A percentile compares a stretch with the other conserved stretches of the same genome.
phyloP scores from a whole-genome alignment of 2,329 filamentous ascomycete species.

The Verticillium albo-atrum region DNA sequence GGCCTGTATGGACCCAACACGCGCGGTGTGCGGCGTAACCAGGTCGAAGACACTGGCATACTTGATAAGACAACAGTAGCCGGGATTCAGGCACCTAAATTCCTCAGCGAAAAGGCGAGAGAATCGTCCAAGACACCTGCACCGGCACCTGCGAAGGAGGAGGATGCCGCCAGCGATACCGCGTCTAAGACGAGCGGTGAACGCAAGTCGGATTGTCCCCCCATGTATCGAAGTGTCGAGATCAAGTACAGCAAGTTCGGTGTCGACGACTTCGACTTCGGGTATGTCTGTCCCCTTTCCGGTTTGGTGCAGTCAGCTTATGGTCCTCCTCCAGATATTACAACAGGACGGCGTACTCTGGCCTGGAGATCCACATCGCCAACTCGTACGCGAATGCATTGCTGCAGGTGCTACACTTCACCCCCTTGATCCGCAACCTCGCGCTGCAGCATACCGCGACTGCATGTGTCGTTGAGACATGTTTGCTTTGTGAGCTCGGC shows the following conservation, averaged over 20 bases:
- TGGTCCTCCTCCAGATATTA: slow-evolving; percentile 61
- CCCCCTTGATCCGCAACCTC: slow-evolving; percentile 80
- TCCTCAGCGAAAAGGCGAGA: slow-evolving; percentile 87
- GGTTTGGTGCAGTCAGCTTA: background rate
- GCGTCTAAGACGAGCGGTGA: slow-evolving; percentile 65
- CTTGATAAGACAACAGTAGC: slow-evolving; percentile 56
- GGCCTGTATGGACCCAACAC: slow-evolving; percentile 77
- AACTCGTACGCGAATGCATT: slow-evolving; percentile 96
- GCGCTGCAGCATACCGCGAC: slow-evolving; percentile 86
- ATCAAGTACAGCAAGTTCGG: slow-evolving; percentile 99
- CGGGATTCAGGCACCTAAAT: slow-evolving; percentile 72
- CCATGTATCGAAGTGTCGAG: slow-evolving; percentile 89
- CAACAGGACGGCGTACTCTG: slow-evolving; percentile 88
- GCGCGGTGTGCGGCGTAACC: slow-evolving; percentile 70
- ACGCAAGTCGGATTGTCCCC: slow-evolving; percentile 74
- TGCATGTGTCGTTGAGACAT: slow-evolving; percentile 75
- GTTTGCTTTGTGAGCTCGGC: slow-evolving; percentile 88
- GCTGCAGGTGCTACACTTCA: slow-evolving; percentile 87
- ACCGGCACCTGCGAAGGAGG: slow-evolving; percentile 35
- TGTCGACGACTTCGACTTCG: slow-evolving; percentile 98
- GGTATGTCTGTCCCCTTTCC: slow-evolving; percentile 44
- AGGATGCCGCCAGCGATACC: slow-evolving; percentile 49
- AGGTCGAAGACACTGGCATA: slow-evolving; percentile 72
- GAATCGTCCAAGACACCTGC: slow-evolving; percentile 50
- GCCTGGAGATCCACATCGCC: slow-evolving; percentile 90